Percentiles rank a stretch among this genome's conserved stretches.
Conservation (phyloP, 2,329 filamentous ascomycete genomes). For the Drechslerella coelobrocha region DNA sequence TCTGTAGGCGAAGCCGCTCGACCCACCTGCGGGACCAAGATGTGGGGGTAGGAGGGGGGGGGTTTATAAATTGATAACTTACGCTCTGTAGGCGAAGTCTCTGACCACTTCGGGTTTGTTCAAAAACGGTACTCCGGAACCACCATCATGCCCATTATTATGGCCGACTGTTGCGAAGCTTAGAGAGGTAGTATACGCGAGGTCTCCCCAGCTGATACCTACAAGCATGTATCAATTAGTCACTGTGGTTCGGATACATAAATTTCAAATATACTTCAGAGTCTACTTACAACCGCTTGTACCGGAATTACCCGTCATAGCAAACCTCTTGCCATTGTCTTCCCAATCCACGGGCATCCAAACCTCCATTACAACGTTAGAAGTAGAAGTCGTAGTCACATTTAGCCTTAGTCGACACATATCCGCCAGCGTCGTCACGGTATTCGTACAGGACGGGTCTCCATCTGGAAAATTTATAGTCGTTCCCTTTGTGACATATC, state of each 20-base stretch:
- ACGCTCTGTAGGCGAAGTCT: slow-evolving; percentile 47
- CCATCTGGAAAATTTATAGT: slow-evolving; percentile 24
- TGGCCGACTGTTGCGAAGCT: slow-evolving; percentile 42
- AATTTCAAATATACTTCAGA: neutral
- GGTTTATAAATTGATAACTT: neutral
- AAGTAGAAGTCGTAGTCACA: slow-evolving; percentile 32
- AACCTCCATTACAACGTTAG: slow-evolving; percentile 37
- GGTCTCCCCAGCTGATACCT: slow-evolving; percentile 19
- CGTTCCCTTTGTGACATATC: slow-evolving; percentile 25
- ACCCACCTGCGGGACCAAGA: too few relatives aligned
- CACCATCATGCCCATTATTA: slow-evolving; percentile 48
- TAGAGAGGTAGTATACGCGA: slow-evolving; percentile 25
- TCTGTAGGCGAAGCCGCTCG: too few relatives aligned
- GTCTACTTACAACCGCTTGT: slow-evolving; percentile 26
- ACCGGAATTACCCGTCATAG: slow-evolving; percentile 35
- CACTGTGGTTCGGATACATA: neutral
- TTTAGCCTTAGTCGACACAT: slow-evolving; percentile 36
- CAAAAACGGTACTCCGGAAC: slow-evolving; percentile 18
- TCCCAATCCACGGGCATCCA: slow-evolving; percentile 46
- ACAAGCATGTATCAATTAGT: neutral
- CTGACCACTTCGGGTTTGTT: slow-evolving; percentile 35
- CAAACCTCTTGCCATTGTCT: slow-evolving; percentile 22
- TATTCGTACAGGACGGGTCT: slow-evolving; percentile 11
- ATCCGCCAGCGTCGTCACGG: slow-evolving; percentile 12
- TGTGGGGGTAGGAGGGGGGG: too few relatives aligned